Percentiles rank a stretch among this genome's conserved stretches.
Conservation (phyloP, 495 filamentous ascomycete genomes). For the Lepraria neglecta region DNA sequence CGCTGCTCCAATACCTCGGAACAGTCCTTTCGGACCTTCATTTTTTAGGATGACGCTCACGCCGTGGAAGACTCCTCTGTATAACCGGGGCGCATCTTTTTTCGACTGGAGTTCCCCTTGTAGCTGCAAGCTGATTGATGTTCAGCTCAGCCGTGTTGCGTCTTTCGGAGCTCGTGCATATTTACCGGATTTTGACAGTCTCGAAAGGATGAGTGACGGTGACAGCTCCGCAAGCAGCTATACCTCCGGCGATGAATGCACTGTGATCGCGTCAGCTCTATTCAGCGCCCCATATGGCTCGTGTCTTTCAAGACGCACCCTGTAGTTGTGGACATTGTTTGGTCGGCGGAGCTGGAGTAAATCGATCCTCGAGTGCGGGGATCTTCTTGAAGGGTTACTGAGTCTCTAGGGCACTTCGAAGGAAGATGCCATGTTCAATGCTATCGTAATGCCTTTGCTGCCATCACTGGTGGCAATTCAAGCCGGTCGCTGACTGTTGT, state of each 20-base stretch:
- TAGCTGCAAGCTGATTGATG: slow-evolving; percentile 68
- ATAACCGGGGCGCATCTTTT: slow-evolving; percentile 72
- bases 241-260: slow-evolving; percentile 86
- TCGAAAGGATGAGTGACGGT: slow-evolving; percentile 98
- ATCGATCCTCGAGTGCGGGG: too few species aligned
- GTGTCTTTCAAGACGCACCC: slow-evolving; percentile 35
- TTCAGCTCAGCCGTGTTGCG: slow-evolving; percentile 10
- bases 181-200: slow-evolving; percentile 93
- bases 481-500: too few species aligned
- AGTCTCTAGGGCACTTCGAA: not conserved
- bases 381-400: not conserved
- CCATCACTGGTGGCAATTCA: too few species aligned
- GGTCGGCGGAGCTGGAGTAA: too few species aligned
- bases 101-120: slow-evolving; percentile 93
- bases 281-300: too few species aligned
- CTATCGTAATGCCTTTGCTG: too few species aligned
- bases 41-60: slow-evolving; percentile 85
- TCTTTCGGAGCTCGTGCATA: slow-evolving; percentile 19
- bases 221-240: slow-evolving; percentile 94
- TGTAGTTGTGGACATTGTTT: slow-evolving; percentile 47
- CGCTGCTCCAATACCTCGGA: slow-evolving; percentile 84
- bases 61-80: slow-evolving; percentile 88
- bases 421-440: too few species aligned
- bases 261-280: slow-evolving; percentile 31
- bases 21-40: slow-evolving; percentile 79